A percentile compares a stretch with the other conserved stretches of the same genome.
Conservation (phyloP, 352 stramenopile genomes). For the Phytophthora cryptogea region DNA sequence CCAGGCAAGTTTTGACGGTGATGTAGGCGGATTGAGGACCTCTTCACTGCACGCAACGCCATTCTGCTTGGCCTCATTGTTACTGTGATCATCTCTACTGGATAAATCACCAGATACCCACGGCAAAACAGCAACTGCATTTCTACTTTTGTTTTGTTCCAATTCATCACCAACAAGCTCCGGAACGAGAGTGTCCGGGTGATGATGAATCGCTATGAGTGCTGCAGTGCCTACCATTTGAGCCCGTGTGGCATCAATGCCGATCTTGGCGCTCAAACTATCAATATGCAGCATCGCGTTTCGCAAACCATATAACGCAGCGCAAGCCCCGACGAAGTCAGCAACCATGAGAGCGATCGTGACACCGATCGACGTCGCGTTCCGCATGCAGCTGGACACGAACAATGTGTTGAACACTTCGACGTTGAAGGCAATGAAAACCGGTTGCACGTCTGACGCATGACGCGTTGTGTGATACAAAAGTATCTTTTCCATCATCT, state of each 20-base stretch:
- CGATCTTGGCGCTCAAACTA: constrained; percentile 15
- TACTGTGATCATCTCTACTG: too few relatives aligned
- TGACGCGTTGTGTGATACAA: constrained; percentile 23
- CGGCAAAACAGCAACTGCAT: constrained; percentile 1
- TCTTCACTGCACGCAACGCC: not conserved
- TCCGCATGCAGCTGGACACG: constrained; percentile 39
- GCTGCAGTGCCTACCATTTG: constrained; percentile 16
- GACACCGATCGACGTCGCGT: constrained; percentile 24
- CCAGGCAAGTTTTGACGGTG: constrained; percentile 13
- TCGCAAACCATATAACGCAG: constrained; percentile 10
- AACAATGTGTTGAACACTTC: constrained; percentile 44
- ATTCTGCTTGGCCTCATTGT: too few relatives aligned
- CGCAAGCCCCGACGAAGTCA: constrained; percentile 26
- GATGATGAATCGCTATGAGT: constrained; percentile 14
- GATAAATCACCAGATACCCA: not conserved
- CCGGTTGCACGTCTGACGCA: constrained; percentile 27
- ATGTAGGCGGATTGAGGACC: not conserved
- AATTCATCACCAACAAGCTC: not conserved
- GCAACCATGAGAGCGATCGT: constrained; percentile 28
- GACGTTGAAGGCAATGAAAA: constrained; percentile 31
- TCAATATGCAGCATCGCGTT: constrained; percentile 16
- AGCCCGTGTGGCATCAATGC: constrained; percentile 2
- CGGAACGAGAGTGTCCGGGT: constrained; percentile 7
- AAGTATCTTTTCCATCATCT: constrained; percentile 27
- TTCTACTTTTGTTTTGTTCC: not conserved